phyloP scores from a whole-genome alignment of 768 basidiomycete genomes.

The Lactarius akahatsu region DNA sequence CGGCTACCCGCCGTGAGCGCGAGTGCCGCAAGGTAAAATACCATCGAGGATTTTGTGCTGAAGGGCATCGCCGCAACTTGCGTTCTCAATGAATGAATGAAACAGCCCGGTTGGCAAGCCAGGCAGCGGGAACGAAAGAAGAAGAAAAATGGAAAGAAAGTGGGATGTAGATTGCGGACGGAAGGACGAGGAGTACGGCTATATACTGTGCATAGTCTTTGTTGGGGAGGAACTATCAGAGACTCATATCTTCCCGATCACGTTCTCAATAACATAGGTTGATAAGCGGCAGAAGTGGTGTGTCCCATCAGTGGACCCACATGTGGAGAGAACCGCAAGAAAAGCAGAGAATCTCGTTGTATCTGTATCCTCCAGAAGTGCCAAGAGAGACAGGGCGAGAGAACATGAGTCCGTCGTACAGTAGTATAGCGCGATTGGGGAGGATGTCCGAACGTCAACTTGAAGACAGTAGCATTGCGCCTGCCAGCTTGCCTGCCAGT shows the following conservation, averaged over 20 bases:
- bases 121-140: not conserved
- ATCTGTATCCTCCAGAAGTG: not conserved
- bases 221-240: not conserved
- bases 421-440: not conserved
- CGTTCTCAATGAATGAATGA: not conserved
- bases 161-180: not conserved
- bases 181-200: not conserved
- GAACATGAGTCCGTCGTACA: not conserved
- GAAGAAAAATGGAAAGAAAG: not conserved
- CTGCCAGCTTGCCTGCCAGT: too few relatives aligned
- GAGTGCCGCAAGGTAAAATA: slow-evolving; percentile 1
- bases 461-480: too few relatives aligned
- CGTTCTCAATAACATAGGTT: not conserved
- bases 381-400: not conserved
- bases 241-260: not conserved
- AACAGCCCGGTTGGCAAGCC: not conserved
- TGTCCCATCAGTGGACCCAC: not conserved
- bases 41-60: not conserved
- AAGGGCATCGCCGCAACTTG: not conserved
- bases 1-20: not conserved
- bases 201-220: not conserved
- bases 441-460: not conserved
- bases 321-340: not conserved
- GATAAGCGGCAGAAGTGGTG: not conserved
- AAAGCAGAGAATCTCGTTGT: not conserved